Evolutionary conservation across 257 asterid genomes (phyloP), one percentile per base, ranked within the genome.

Genomic region (Petrea volubilis): DNA sequence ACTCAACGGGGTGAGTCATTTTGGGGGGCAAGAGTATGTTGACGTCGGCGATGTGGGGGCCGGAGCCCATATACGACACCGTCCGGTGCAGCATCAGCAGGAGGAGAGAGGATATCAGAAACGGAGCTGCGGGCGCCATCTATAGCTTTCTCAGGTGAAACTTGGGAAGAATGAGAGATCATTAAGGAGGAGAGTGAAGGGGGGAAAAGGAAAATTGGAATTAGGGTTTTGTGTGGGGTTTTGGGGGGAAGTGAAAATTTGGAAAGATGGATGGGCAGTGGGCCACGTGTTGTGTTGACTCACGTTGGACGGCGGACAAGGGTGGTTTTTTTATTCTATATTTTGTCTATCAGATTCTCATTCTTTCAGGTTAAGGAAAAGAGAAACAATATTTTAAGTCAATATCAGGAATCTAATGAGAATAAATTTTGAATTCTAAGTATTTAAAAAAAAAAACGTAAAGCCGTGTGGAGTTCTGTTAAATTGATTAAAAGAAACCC

Each of bases 11-110:
- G 55, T 84, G 86, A 43, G 98, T 90, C 98, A 93, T 90, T 71
- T 80, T 90, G 72, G 98, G 97, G 23, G 98, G 98, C 77, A 90
- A 47, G 47, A 93, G 87, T 38, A 93, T 85, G 81, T 93, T 93
- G 75, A 93, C 96, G 41, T 93, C 98, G 29, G 96, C 91, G 67
- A 93, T 73, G 86, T 90, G 98, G 25, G 98, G 98, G 5, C 97
- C 96, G 64, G 87, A 65, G 66, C 64, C 34, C 0, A 40, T 41
- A 51, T 50, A 59, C 78, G 84, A 51, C 69, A 80, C 60, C 77
- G 83, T 34, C 5, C 20, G 83, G 59, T 60, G 77, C 21, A 70
- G 68, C 7, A 57, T 0, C 70, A 86, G 76, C 17, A 80, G 61
- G 24, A 80, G 63, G 23, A 83, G 44, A 2, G 64, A 57, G 21